These are phyloP conservation scores for Favolaschia claudopus DNA, from an alignment of 768 basidiomycete species.

Conservation along the genomic window DNA sequence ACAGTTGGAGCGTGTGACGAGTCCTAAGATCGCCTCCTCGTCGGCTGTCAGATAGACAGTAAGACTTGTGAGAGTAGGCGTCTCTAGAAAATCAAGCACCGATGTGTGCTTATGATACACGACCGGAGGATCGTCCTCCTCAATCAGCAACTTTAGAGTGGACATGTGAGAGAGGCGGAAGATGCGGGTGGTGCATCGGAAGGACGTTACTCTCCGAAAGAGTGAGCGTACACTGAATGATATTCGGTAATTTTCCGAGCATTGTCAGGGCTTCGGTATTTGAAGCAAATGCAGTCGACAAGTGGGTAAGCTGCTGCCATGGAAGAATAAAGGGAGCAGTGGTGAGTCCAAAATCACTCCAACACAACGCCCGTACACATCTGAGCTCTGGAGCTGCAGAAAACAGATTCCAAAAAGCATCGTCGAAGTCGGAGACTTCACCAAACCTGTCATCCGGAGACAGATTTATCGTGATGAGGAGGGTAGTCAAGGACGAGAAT, in stretches of 20 bases:
- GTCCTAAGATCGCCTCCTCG: background rate
- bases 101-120: background rate
- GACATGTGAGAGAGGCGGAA: background rate
- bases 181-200: background rate
- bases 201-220: background rate
- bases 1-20: conserved; percentile 11
- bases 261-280: background rate
- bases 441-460: background rate
- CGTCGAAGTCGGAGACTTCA: too few relatives aligned
- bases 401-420: background rate
- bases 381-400: background rate
- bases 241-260: background rate
- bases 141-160: background rate
- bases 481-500: background rate
- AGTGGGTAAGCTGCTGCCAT: conserved; percentile 13
- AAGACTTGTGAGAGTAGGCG: conserved; percentile 1
- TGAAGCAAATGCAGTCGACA: background rate
- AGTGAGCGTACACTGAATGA: conserved; percentile 1
- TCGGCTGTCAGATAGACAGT: background rate
- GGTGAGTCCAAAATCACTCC: background rate
- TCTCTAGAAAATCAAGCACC: background rate
- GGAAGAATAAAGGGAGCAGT: conserved; percentile 2
- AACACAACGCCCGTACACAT: background rate
- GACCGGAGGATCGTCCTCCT: too few relatives aligned
- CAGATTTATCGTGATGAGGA: background rate